Evolutionary conservation across 2,329 filamentous ascomycete species (phyloP), one percentile per base, ranked within the genome.

Genomic region (Fonsecaea erecta): DNA sequence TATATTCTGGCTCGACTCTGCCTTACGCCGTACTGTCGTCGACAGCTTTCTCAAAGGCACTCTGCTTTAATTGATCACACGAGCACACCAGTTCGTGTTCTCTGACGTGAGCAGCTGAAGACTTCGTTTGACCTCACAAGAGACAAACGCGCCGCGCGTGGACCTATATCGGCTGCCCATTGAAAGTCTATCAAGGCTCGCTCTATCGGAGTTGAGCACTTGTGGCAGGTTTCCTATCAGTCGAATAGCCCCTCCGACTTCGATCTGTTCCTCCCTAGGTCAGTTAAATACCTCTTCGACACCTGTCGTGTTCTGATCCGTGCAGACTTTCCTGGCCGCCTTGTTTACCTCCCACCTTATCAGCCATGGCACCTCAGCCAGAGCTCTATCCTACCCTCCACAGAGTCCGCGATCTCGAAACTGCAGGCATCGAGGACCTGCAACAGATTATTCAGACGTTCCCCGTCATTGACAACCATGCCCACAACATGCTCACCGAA

Each of bases 391-490:
- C 68, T 48, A 58, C 63, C 51, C 64, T 71, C 9, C 68, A 70
- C 43, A 64, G 62, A 32, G 53, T 71, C 18, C 60, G 58, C 35
- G 64, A 70, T 30, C 64, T 72, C 24, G 69, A 71, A 26, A 65
- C 16, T 40, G 70, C 71, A 3, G 68, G 60, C 21, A 69, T 77
- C n/a, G 61, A 74, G 21, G 72, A 74, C 21, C 73, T 81, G 2
- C 73, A 74, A 48, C 65, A 65, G 16, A 70, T 80, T 52, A 75
- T 81, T 30, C 75, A 74, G 62, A 73, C 71, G 7, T 78, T 79
- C 53, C 78, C 80, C 8, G 66, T 79, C n/a, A 81, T 82, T 55
- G 80, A 82, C 69, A 79, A 81, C 65, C 80, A 82, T 73, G 80
- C 79, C 11, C 80, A 82, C 66, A 81, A 81, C 65, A 67, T 82